These are phyloP conservation scores for Zygoascus biomembranicola DNA, from an alignment of 805 yeast species.

Conservation along the genomic window DNA sequence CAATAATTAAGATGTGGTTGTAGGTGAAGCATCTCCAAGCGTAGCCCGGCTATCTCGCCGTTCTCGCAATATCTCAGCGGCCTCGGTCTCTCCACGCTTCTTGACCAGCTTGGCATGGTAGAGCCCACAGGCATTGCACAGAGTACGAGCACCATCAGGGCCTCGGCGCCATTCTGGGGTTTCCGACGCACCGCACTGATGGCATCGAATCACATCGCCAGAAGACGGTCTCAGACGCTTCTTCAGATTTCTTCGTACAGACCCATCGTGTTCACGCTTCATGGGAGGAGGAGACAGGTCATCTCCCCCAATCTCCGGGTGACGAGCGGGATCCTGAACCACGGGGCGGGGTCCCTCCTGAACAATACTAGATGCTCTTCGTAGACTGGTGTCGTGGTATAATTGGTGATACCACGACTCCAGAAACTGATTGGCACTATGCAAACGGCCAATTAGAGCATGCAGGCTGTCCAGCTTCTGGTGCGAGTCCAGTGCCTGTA, in stretches of 20 bases:
- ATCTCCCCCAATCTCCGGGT: background rate
- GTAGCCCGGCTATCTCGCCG: slow-evolving; percentile 7
- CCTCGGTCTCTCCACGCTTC: slow-evolving; percentile 45
- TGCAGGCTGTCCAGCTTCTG: slow-evolving; percentile 11
- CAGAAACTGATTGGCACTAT: slow-evolving; percentile 13
- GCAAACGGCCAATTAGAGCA: slow-evolving; percentile 10
- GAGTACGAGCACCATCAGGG: slow-evolving; percentile 64
- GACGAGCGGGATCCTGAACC: background rate
- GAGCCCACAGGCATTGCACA: slow-evolving; percentile 80
- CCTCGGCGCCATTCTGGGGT: slow-evolving; percentile 86
- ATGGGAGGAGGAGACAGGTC: background rate
- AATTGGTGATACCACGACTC: slow-evolving; percentile 16
- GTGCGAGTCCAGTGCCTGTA: background rate
- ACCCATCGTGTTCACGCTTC: background rate
- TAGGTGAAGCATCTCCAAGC: background rate
- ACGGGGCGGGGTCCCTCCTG: background rate
- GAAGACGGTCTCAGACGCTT: slow-evolving; percentile 11
- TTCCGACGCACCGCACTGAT: slow-evolving; percentile 44
- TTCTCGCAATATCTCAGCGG: slow-evolving; percentile 34
- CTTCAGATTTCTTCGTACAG: background rate
- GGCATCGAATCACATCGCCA: slow-evolving; percentile 26
- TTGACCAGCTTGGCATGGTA: slow-evolving; percentile 61
- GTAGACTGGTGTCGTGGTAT: slow-evolving; percentile 7
- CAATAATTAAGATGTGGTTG: background rate
- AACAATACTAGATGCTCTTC: background rate